phyloP scores from a whole-genome alignment of 225 moss, liverwort and hornwort species.

The Marchantia paleacea region DNA sequence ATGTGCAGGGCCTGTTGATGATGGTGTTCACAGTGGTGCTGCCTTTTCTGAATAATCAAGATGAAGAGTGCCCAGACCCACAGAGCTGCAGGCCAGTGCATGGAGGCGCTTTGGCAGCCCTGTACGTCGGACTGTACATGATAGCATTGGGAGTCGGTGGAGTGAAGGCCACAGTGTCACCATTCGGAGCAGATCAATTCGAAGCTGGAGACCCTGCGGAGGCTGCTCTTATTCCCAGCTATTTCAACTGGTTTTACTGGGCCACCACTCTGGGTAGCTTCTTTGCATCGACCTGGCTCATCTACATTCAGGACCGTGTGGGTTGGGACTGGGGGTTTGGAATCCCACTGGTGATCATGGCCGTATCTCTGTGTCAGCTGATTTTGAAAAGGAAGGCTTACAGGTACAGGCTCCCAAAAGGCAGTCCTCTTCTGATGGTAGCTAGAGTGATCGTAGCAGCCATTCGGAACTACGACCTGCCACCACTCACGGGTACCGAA shows the following conservation, averaged over 20 bases:
- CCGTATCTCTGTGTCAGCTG: background rate
- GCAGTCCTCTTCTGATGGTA: constrained; percentile 8
- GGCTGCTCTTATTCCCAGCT: constrained; percentile 34
- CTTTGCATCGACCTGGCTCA: constrained; percentile 26
- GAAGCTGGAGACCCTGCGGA: constrained; percentile 20
- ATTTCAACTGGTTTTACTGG: constrained; percentile 59
- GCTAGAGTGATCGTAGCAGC: constrained; percentile 9
- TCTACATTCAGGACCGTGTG: constrained; percentile 40
- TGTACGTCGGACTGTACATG: constrained; percentile 39
- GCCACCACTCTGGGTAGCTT: constrained; percentile 33
- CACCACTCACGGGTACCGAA: background rate
- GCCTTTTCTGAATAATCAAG: constrained; percentile 7
- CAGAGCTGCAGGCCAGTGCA: constrained; percentile 7
- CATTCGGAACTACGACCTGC: background rate
- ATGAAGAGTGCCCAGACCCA: constrained; percentile 2
- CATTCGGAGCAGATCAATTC: constrained; percentile 43
- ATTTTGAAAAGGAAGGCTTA: background rate
- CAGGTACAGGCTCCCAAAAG: constrained; percentile 8
- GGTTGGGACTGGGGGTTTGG: constrained; percentile 51
- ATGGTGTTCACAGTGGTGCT: constrained; percentile 17
- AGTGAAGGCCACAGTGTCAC: constrained; percentile 43
- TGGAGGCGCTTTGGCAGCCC: constrained; percentile 13
- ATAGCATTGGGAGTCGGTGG: constrained; percentile 48
- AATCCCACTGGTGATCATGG: constrained; percentile 27
- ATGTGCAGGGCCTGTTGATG: constrained; percentile 4